Conservation (phyloP, 2,329 filamentous ascomycete genomes). For the Ophiostoma novo-ulmi region DNA sequence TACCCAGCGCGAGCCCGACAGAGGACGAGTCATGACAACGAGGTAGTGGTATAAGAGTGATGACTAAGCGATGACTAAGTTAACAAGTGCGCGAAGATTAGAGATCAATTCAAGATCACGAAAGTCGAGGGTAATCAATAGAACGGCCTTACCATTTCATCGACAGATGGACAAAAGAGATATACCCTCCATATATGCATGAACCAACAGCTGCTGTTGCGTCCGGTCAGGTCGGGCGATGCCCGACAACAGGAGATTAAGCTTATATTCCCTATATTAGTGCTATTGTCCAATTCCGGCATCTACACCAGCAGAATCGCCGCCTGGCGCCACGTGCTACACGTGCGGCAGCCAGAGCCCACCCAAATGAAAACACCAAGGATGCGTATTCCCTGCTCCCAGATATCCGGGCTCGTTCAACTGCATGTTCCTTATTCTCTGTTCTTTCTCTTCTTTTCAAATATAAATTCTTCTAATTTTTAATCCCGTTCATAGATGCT, state of each 20-base stretch:
- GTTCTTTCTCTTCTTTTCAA: not conserved
- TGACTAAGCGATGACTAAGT: not conserved
- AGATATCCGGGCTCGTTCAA: not conserved
- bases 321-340: conserved; percentile 2
- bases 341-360: not conserved
- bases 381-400: not conserved
- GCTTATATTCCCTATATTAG: not conserved
- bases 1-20: conserved; percentile 19
- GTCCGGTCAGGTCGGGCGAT: not conserved
- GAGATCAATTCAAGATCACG: not conserved
- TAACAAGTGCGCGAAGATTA: not conserved
- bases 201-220: not conserved
- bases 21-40: not conserved
- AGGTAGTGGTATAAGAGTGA: not conserved
- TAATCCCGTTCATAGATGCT: not conserved
- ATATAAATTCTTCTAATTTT: not conserved
- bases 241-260: not conserved
- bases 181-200: not conserved
- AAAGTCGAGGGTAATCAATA: not conserved
- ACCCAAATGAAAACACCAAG: not conserved
- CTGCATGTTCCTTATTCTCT: not conserved
- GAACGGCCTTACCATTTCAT: not conserved
- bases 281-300: conserved; percentile 11
- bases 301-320: conserved; percentile 2
- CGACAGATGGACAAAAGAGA: not conserved